Percentiles rank a stretch among this genome's conserved stretches.
Evolutionary conservation across 257 asterid genomes (phyloP).

Genomic region (Rubia yunnanensis): DNA sequence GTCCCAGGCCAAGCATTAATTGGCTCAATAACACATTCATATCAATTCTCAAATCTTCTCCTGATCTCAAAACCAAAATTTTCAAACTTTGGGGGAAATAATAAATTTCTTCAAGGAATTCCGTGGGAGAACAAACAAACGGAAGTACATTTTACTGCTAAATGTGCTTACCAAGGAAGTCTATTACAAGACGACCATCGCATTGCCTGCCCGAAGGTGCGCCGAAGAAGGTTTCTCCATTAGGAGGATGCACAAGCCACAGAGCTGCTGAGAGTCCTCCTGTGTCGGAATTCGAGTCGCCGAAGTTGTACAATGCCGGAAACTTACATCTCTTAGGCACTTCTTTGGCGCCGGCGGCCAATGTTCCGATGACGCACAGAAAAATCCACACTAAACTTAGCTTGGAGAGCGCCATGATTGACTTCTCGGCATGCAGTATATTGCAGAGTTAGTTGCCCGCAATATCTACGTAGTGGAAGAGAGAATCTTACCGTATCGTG

Average conservation of each 20-base stretch:
- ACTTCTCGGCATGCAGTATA: neutral
- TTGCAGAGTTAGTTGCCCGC: neutral
- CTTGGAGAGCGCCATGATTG: conserved; percentile 7
- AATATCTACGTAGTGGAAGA: neutral
- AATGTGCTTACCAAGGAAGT: conserved; percentile 28
- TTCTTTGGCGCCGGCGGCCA: neutral
- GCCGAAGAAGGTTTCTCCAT: conserved; percentile 32
- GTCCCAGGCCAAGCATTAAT: no score
- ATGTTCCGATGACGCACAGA: neutral
- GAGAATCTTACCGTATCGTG: neutral
- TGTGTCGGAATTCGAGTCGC: conserved; percentile 32
- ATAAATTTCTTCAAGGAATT: no score
- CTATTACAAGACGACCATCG: conserved; percentile 34
- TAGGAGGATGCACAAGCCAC: conserved; percentile 19
- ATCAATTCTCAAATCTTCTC: no score
- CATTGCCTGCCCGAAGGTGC: conserved; percentile 29
- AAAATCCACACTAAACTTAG: conserved; percentile 2
- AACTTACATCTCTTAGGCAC: conserved; percentile 11
- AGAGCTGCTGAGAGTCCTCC: conserved; percentile 32
- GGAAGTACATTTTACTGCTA: neutral
- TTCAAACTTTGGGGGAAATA: no score
- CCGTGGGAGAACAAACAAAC: no score
- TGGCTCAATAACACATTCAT: no score
- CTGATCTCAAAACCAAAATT: no score
- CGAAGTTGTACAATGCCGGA: conserved; percentile 27